Evolutionary conservation across 805 yeast genomes (phyloP).

Genomic region (Wickerhamiella spandovensis): DNA sequence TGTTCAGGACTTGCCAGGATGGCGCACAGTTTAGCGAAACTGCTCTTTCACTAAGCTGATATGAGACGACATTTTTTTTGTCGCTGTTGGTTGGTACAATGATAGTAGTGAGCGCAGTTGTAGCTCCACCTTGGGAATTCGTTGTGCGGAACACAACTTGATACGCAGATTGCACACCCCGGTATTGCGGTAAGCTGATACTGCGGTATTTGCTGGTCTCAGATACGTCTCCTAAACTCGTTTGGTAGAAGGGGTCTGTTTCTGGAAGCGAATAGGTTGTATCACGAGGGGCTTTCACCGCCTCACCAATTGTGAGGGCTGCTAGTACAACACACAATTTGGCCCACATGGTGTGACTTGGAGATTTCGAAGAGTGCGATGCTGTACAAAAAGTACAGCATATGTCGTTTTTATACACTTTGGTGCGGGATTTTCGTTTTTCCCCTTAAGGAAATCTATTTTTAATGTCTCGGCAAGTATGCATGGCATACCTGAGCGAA

Average conservation of each 20-base stretch:
- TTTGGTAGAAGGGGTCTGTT: too few species aligned
- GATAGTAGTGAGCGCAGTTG: slow-evolving; percentile 15
- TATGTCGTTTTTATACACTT: too few species aligned
- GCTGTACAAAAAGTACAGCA: too few species aligned
- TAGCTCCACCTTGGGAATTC: slow-evolving; percentile 17
- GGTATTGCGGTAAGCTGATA: too few species aligned
- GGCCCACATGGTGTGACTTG: neutral
- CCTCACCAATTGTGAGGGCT: neutral
- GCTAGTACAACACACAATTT: neutral
- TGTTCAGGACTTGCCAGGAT: slow-evolving; percentile 12
- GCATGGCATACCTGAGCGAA: too few species aligned
- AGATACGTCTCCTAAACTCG: too few species aligned
- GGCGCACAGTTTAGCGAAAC: slow-evolving; percentile 20
- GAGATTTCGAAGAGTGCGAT: too few species aligned
- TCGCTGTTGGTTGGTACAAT: slow-evolving; percentile 7
- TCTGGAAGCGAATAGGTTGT: too few species aligned
- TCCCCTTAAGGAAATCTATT: too few species aligned
- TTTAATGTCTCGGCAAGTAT: too few species aligned
- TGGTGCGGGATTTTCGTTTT: too few species aligned
- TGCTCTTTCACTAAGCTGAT: slow-evolving; percentile 20
- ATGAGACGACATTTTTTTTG: slow-evolving; percentile 13
- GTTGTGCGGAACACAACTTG: slow-evolving; percentile 17
- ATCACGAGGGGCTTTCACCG: neutral
- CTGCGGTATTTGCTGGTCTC: too few species aligned
- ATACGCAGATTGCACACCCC: slow-evolving; percentile 3